phyloP scores from a whole-genome alignment of 208 protist genomes.

The Chromosphaera perkinsii region DNA sequence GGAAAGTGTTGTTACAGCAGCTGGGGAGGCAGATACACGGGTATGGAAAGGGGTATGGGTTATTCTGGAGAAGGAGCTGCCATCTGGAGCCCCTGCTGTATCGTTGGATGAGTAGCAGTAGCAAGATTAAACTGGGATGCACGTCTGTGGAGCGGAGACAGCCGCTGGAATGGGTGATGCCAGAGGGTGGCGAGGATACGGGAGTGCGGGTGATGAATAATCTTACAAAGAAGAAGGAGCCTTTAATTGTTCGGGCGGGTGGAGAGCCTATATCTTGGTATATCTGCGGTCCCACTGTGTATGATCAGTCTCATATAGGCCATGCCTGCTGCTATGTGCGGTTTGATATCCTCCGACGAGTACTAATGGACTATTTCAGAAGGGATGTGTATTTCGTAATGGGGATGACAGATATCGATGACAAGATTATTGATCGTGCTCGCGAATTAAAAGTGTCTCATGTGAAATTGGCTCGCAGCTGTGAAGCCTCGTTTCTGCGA shows the following conservation, averaged over 20 bases:
- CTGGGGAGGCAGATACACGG: too few relatives aligned
- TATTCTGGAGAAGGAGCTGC: too few relatives aligned
- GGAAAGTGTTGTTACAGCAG: too few relatives aligned
- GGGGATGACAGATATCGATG: conserved; percentile 98
- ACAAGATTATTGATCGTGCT: conserved; percentile 69
- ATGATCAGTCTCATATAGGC: conserved; percentile 86
- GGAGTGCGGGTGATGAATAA: too few relatives aligned
- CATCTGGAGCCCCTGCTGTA: too few relatives aligned
- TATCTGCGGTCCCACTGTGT: conserved; percentile 40
- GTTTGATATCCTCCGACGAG: conserved; percentile 92
- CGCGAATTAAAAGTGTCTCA: neutral
- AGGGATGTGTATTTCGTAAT: conserved; percentile 82
- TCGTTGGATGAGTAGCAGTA: too few relatives aligned
- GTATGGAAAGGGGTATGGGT: too few relatives aligned
- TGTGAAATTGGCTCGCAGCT: neutral
- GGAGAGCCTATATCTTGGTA: conserved; percentile 25
- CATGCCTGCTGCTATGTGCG: conserved; percentile 90
- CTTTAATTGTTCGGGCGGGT: neutral
- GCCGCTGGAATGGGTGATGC: too few relatives aligned
- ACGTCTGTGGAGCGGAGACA: too few relatives aligned
- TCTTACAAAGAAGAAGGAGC: too few relatives aligned
- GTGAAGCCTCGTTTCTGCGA: neutral
- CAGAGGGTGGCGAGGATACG: too few relatives aligned
- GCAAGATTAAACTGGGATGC: too few relatives aligned
- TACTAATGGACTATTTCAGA: conserved; percentile 91